Conservation (phyloP, 2,329 filamentous ascomycete genomes). For the Dothideomycetes sp. region DNA sequence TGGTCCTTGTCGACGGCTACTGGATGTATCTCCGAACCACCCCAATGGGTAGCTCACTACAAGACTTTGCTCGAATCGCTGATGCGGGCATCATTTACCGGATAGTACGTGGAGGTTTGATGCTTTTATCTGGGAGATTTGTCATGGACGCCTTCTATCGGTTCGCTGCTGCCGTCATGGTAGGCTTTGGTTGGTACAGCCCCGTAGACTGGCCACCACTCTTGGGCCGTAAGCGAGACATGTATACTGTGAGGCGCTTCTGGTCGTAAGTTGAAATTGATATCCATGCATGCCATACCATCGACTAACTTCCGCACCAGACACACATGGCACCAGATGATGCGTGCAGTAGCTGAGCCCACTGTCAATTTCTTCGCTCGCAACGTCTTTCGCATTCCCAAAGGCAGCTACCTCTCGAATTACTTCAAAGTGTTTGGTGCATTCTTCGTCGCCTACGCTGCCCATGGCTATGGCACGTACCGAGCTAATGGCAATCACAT, state of each 20-base stretch:
- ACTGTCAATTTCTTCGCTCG: not conserved
- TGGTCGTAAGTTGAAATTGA: not conserved
- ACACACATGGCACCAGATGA: not conserved
- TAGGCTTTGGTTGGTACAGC: not conserved
- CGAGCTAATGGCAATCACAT: not conserved
- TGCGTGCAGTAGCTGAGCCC: not conserved
- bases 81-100: no score
- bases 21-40: not conserved
- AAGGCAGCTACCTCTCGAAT: not conserved
- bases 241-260: not conserved
- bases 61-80: not conserved
- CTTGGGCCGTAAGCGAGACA: not conserved
- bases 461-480: not conserved
- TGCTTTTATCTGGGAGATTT: not conserved
- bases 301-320: not conserved
- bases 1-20: not conserved
- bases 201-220: not conserved
- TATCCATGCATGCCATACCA: no score
- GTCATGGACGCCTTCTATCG: not conserved
- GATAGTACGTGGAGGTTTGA: not conserved
- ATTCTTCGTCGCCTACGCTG: not conserved
- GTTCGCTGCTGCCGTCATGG: not conserved
- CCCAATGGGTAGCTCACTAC: not conserved
- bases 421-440: conserved; percentile 1
- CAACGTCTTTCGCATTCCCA: not conserved